Percentiles rank a stretch among this genome's conserved stretches.
Evolutionary conservation across 352 stramenopile species (phyloP).

Genomic region (Pythium periplocum): DNA sequence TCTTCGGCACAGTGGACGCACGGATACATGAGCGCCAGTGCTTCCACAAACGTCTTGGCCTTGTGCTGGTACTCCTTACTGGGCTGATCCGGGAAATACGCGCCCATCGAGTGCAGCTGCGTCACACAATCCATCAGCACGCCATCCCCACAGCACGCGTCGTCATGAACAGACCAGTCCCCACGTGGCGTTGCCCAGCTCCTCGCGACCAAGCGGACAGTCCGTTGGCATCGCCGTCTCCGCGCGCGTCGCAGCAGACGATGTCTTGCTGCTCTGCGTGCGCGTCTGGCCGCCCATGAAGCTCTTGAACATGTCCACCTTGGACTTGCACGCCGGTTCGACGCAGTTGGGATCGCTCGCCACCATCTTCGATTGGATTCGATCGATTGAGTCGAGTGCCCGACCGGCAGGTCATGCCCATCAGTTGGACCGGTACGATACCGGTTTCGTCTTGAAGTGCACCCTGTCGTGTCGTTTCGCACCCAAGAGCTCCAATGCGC

Average conservation of each 20-base stretch:
- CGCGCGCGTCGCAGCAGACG: neutral
- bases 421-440: no score
- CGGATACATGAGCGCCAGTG: slow-evolving; percentile 91
- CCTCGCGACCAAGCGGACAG: slow-evolving; percentile 81
- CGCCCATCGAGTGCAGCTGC: slow-evolving; percentile 91
- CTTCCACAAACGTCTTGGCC: slow-evolving; percentile 87
- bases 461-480: no score
- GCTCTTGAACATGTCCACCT: slow-evolving; percentile 81
- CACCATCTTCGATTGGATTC: slow-evolving; percentile 16
- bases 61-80: slow-evolving; percentile 86
- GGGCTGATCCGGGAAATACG: slow-evolving; percentile 96
- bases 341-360: slow-evolving; percentile 80
- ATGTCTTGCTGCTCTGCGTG: slow-evolving; percentile 15
- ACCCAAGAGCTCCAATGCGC: slow-evolving; percentile 8
- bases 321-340: slow-evolving; percentile 80
- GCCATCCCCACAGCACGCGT: no score
- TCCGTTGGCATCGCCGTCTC: slow-evolving; percentile 24
- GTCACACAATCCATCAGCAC: slow-evolving; percentile 4
- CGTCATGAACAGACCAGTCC: slow-evolving; percentile 46
- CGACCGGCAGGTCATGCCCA: no score
- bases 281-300: slow-evolving; percentile 40
- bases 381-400: no score
- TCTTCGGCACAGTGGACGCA: slow-evolving; percentile 93
- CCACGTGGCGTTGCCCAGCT: slow-evolving; percentile 86
- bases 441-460: no score